Conservation (phyloP, 163 green algal species). For the Chlorella variabilis region DNA sequence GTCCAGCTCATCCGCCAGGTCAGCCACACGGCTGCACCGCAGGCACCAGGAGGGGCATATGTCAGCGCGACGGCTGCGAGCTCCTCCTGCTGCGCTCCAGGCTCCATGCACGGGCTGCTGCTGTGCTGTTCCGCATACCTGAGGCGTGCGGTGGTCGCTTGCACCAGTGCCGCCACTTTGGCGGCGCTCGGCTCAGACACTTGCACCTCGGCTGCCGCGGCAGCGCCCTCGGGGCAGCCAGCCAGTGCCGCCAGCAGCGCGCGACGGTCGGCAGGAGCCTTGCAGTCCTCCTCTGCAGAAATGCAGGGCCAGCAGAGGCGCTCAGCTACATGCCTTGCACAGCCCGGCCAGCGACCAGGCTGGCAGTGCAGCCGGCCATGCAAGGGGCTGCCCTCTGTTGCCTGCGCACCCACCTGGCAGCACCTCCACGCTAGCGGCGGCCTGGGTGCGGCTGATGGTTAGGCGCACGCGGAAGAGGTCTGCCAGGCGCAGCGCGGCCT, state of each 20-base stretch:
- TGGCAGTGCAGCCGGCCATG: too few species aligned
- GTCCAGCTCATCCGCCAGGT: slow-evolving; percentile 47
- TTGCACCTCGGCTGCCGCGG: background rate
- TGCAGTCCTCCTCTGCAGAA: slow-evolving; percentile 23
- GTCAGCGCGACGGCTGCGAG: background rate
- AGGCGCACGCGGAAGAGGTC: slow-evolving; percentile 42
- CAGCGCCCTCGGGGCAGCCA: slow-evolving; percentile 12
- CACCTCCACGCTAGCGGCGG: background rate
- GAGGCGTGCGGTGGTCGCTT: slow-evolving; percentile 3
- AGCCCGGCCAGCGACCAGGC: too few species aligned
- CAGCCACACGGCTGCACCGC: slow-evolving; percentile 29
- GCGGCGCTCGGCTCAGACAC: background rate
- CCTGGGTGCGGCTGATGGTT: slow-evolving; percentile 2
- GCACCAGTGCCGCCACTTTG: slow-evolving; percentile 22
- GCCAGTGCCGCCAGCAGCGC: slow-evolving; percentile 22
- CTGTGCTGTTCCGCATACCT: background rate
- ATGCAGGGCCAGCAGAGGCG: too few species aligned
- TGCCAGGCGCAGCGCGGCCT: slow-evolving; percentile 32
- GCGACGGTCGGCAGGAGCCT: background rate
- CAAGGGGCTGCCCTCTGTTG: background rate
- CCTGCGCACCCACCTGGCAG: slow-evolving; percentile 7
- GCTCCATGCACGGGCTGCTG: too few species aligned
- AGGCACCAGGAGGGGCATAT: background rate
- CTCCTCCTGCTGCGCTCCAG: too few species aligned
- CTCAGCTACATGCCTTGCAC: too few species aligned